Evolutionary conservation across 768 basidiomycete genomes (phyloP).

Genomic region (Phaffia tasmanica): DNA sequence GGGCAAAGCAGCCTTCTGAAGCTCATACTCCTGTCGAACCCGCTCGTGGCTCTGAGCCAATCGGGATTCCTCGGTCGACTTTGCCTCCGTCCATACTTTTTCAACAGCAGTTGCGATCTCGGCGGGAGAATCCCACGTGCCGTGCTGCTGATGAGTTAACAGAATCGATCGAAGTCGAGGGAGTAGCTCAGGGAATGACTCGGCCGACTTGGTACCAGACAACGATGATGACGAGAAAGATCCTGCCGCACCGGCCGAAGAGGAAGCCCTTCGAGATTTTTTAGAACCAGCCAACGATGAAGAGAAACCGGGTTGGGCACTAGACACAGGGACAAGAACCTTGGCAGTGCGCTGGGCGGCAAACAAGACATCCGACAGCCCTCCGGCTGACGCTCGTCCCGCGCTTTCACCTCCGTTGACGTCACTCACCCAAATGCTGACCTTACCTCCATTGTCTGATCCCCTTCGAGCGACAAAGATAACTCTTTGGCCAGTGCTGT

Average conservation of each 20-base stretch:
- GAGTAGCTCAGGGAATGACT: constrained; percentile 11
- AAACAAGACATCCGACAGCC: constrained; percentile 20
- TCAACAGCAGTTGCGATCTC: constrained; percentile 10
- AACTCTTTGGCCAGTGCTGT: constrained; percentile 3
- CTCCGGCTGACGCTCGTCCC: constrained; percentile 4
- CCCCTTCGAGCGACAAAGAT: constrained; percentile 9
- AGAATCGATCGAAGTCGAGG: constrained; percentile 11
- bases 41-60: neutral
- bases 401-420: neutral
- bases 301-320: too few relatives aligned
- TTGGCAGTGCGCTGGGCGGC: constrained; percentile 17
- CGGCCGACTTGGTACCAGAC: neutral
- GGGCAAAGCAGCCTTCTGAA: too few relatives aligned
- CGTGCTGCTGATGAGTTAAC: neutral
- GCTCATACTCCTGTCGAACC: too few relatives aligned
- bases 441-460: constrained; percentile 7
- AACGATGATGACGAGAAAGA: too few relatives aligned
- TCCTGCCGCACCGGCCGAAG: too few relatives aligned
- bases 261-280: too few relatives aligned
- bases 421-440: constrained; percentile 16
- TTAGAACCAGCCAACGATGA: too few relatives aligned
- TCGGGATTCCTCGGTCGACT: constrained; percentile 6
- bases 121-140: neutral
- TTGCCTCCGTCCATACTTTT: constrained; percentile 14
- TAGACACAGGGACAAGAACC: constrained; percentile 8